These are phyloP conservation scores for Pleodorina starrii DNA, from an alignment of 139 green algal genomes.

Conservation along the genomic window DNA sequence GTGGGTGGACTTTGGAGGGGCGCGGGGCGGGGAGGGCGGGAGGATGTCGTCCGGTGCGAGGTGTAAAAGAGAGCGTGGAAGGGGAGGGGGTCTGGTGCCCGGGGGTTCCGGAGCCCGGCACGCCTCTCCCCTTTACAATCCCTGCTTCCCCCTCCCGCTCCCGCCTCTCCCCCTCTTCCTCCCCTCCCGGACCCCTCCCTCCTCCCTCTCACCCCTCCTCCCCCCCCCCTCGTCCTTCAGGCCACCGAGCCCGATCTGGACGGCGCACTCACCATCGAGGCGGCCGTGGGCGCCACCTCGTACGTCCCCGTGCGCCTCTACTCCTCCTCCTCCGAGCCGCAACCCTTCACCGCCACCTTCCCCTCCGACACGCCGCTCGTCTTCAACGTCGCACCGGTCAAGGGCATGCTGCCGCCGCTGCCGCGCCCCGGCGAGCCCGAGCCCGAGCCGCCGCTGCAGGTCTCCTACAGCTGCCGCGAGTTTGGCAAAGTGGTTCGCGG, in stretches of 20 bases:
- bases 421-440: conserved; percentile 20
- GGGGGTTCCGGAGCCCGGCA: too few species aligned
- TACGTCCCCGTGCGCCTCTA: conserved; percentile 54
- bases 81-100: too few species aligned
- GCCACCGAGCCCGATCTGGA: conserved; percentile 67
- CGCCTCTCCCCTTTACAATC: background rate
- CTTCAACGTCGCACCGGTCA: conserved; percentile 63
- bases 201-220: background rate
- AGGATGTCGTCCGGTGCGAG: too few species aligned
- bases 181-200: background rate
- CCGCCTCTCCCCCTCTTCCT: background rate
- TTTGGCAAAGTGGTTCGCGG: conserved; percentile 69
- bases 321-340: conserved; percentile 29
- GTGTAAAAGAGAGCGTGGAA: too few species aligned
- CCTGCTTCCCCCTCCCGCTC: background rate
- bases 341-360: conserved; percentile 68
- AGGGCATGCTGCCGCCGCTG: conserved; percentile 50
- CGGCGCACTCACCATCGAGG: conserved; percentile 65
- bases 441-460: conserved; percentile 44
- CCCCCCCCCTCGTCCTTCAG: conserved; percentile 9
- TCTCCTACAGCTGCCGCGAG: conserved; percentile 70
- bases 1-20: too few species aligned
- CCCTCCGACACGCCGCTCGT: conserved; percentile 63
- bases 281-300: conserved; percentile 56
- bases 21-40: too few species aligned